Evolutionary conservation across 257 asterid species (phyloP).

Genomic region (Echites panduratus): DNA sequence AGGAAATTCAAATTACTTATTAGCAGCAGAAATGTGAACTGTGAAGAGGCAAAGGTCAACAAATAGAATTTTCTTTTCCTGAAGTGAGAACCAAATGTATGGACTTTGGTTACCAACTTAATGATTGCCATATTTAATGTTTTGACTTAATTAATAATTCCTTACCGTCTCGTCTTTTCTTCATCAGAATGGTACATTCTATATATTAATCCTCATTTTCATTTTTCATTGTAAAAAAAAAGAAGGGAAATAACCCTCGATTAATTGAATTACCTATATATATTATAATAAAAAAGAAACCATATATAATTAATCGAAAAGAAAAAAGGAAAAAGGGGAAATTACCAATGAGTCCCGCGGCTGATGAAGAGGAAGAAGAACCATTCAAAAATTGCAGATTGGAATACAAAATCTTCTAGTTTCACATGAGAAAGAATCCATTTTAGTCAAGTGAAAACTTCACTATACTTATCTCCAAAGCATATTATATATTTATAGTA

Average conservation of each 20-base stretch:
- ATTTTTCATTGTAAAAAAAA: too few species aligned
- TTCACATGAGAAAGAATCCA: constrained; percentile 7
- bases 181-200: too few species aligned
- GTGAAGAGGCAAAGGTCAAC: neutral
- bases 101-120: constrained; percentile 2
- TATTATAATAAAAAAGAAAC: too few species aligned
- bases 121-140: constrained; percentile 6
- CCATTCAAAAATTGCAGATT: neutral
- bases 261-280: too few species aligned
- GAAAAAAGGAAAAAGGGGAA: too few species aligned
- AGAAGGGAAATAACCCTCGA: too few species aligned
- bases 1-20: neutral
- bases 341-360: neutral
- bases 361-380: neutral
- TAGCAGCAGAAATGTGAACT: neutral
- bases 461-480: neutral
- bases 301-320: too few species aligned
- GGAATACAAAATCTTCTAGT: neutral
- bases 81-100: neutral
- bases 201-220: too few species aligned
- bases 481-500: neutral
- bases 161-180: neutral
- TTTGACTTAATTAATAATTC: neutral
- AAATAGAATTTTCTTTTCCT: neutral
- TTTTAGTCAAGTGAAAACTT: constrained; percentile 1